phyloP scores from a whole-genome alignment of 345 rosid genomes.

The Atalantia buxifolia region DNA sequence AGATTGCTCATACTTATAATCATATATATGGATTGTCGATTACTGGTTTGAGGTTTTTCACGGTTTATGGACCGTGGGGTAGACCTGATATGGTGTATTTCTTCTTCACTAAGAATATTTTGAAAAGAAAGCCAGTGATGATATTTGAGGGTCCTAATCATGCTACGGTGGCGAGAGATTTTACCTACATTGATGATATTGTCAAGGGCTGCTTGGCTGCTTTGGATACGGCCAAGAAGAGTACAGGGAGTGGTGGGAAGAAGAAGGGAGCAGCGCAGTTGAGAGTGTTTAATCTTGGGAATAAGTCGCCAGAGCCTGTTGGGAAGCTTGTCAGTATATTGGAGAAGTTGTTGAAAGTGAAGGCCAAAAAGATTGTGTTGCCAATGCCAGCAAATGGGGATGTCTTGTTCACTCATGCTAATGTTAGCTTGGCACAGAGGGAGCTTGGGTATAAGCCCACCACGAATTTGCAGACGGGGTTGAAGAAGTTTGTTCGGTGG shows the following conservation, averaged over 20 bases:
- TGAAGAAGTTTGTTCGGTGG: conserved; percentile 34
- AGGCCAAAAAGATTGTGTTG: conserved; percentile 29
- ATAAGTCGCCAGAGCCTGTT: conserved; percentile 30
- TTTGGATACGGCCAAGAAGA: conserved; percentile 28
- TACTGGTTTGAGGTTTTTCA: conserved; percentile 45
- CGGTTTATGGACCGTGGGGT: conserved; percentile 55
- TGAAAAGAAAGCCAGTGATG: conserved; percentile 39
- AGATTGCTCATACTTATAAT: conserved; percentile 52
- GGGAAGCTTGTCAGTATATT: conserved; percentile 25
- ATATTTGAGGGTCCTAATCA: conserved; percentile 41
- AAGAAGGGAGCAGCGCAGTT: conserved; percentile 25
- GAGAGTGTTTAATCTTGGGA: conserved; percentile 30
- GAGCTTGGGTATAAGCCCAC: conserved; percentile 32
- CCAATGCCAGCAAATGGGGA: conserved; percentile 34
- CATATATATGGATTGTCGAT: conserved; percentile 52
- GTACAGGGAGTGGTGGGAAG: conserved; percentile 32
- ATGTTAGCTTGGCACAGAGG: conserved; percentile 26
- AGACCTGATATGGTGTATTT: conserved; percentile 59
- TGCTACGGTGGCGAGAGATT: conserved; percentile 42
- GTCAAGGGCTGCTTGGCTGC: conserved; percentile 37
- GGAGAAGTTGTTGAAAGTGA: conserved; percentile 35
- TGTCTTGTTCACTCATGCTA: conserved; percentile 33
- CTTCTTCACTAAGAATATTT: conserved; percentile 47
- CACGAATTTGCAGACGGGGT: conserved; percentile 24
- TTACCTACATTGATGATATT: conserved; percentile 41